Base-by-base conservation (phyloP, 352 stramenopile genomes). In the Globisporangium carolinianum region DNA sequence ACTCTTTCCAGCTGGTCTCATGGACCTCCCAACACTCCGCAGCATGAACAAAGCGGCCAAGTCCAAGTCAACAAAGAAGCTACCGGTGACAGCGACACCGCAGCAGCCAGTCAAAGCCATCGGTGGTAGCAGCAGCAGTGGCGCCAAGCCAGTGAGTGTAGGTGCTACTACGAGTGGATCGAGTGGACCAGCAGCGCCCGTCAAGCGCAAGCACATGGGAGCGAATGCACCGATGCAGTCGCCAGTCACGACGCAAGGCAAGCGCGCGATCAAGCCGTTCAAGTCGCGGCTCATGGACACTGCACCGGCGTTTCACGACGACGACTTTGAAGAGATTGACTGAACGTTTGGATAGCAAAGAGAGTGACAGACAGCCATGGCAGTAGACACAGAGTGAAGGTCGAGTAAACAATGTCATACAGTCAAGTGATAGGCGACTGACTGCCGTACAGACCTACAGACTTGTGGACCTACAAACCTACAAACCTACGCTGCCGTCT, bases 271-370 rank as follows among this genome's bases (percentile, higher is more conserved):
- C 51, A 83, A 84, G 58, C 67, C 80, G 12, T 90, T 89, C 66
- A 93, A 93, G 67, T 93, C 83, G 11, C 71, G 83, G 7, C 67
- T 89, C 63, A 86, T 91, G 60, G 83, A 93, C 57, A 76, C 87
- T 3, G 37, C 63, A 6, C 83, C 80, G 9, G 53, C 50, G 7
- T 93, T 93, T 58, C 46, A 55, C 35, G 80, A 83, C 12, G 48
- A 65, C 11, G 83, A 93, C 60, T 93, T 93, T 53, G 77, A 87
- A 24, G 77, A 91, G 57, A 70, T 79, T 42, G 64, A 78, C 57
- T 59, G 15, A 81, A 45, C 2, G 59, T 57, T 37, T 62, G 66
- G 38, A 73, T 38, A 43, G 39, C 11, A 3, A 43, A 3, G 11
- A 43, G n/a, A n/a, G n/a, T 37, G 5, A 63, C 50, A 62, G 42